Evolutionary conservation across 2,329 filamentous ascomycete species (phyloP), one percentile per base, ranked within the genome.

Genomic region (Aureobasidium sp.): DNA sequence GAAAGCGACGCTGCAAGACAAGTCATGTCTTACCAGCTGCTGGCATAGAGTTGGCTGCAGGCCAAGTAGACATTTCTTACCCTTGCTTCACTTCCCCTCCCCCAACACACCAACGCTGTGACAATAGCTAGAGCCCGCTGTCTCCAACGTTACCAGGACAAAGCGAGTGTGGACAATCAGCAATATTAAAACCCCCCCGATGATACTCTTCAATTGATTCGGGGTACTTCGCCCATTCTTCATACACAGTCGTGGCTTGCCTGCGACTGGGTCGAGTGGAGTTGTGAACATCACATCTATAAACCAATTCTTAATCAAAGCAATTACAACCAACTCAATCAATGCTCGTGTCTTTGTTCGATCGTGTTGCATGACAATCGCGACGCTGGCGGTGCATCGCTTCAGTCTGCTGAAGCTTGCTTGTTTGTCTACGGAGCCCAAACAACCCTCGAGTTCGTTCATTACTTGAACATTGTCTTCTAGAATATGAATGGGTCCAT

Each of bases 111-210:
- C 16, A 14, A n/a, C n/a, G n/a, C n/a, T n/a, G n/a, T n/a, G n/a
- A n/a, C 70, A 70, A 71, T 71, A 70, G 74, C 74, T 76, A 76
- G 74, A 76, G 74, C 73, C 71, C 68, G 69, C 67, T 72, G 65
- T 66, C 69, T 69, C 68, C 72, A 69, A 69, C 66, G 57, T 21
- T 49, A 30, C 66, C 64, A 72, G 70, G 73, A 66, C 71, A 66
- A 68, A 67, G 49, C 69, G 68, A 75, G 73, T 76, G 74, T 76
- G 73, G 73, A 76, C 73, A n/a, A n/a, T n/a, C n/a, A n/a, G n/a
- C n/a, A n/a, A n/a, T n/a, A n/a, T n/a, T n/a, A n/a, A n/a, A n/a
- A n/a, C n/a, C n/a, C n/a, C n/a, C n/a, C n/a, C n/a, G n/a, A n/a
- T n/a, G n/a, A 45, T 41, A 9, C 30, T 41, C 37, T 45, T 61